These are phyloP conservation scores for Arthrobotrys sphaeroides DNA, from an alignment of 2,329 filamentous ascomycete species.

Conservation along the genomic window DNA sequence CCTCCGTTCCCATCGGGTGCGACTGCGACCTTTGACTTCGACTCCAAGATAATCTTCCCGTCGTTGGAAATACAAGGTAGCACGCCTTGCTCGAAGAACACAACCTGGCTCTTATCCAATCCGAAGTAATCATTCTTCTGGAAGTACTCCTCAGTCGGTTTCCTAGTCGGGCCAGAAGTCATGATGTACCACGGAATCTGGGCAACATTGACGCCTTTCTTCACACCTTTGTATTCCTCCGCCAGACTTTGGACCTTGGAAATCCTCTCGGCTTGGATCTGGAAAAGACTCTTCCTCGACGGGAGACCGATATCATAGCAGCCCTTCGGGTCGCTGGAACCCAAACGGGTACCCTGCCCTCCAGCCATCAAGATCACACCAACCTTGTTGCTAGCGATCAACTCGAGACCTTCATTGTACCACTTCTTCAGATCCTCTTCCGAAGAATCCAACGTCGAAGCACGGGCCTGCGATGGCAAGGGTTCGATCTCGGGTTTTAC, in stretches of 20 bases:
- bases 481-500: slow-evolving; percentile 74
- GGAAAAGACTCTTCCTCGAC: slow-evolving; percentile 92
- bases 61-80: slow-evolving; percentile 97
- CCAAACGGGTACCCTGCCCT: slow-evolving; percentile 92
- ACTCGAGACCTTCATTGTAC: slow-evolving; percentile 76
- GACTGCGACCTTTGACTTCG: slow-evolving; percentile 87
- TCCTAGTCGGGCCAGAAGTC: slow-evolving; percentile 93
- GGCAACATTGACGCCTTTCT: slow-evolving; percentile 63
- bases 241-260: slow-evolving; percentile 83
- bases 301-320: slow-evolving; percentile 97
- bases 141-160: slow-evolving; percentile 93
- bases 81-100: slow-evolving; percentile 96
- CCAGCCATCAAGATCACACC: slow-evolving; percentile 96
- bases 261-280: slow-evolving; percentile 96
- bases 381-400: slow-evolving; percentile 75
- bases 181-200: slow-evolving; percentile 98
- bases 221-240: slow-evolving; percentile 69
- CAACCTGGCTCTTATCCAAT: slow-evolving; percentile 75
- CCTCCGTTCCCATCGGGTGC: slow-evolving; percentile 97
- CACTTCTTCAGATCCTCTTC: slow-evolving; percentile 80
- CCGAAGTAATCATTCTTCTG: slow-evolving; percentile 90
- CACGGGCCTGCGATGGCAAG: slow-evolving; percentile 83
- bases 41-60: slow-evolving; percentile 93
- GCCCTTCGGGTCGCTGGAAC: slow-evolving; percentile 94
- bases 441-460: slow-evolving; percentile 90